A percentile compares a stretch with the other conserved stretches of the same genome.
phyloP scores from a whole-genome alignment of 768 basidiomycete genomes.

The Leucogyrophana mollusca region DNA sequence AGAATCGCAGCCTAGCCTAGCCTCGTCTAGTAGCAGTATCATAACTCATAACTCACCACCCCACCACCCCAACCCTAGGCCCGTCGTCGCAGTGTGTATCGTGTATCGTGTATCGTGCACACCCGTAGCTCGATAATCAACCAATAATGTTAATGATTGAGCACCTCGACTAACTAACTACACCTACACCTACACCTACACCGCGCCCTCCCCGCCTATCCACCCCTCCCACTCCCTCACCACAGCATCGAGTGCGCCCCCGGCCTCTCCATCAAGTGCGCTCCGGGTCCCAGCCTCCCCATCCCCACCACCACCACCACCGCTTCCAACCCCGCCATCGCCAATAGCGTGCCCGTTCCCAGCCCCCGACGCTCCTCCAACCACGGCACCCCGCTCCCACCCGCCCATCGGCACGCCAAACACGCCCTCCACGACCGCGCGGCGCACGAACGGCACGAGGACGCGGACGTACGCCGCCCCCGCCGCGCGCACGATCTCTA shows the following conservation, averaged over 20 bases:
- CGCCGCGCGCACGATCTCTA: slow-evolving; percentile 42
- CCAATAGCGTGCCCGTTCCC: too few species aligned
- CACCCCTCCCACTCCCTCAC: slow-evolving; percentile 28
- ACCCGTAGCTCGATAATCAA: too few species aligned
- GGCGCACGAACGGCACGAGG: slow-evolving; percentile 68
- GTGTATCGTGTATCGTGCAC: too few species aligned
- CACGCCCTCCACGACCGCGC: slow-evolving; percentile 74
- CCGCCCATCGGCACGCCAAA: slow-evolving; percentile 42
- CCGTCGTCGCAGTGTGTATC: too few species aligned
- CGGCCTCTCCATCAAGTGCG: background rate
- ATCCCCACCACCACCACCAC: background rate
- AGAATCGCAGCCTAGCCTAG: too few species aligned
- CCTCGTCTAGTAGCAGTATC: too few species aligned
- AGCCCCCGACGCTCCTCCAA: background rate
- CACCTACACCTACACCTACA: too few species aligned
- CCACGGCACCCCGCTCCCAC: slow-evolving; percentile 4
- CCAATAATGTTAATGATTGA: too few species aligned
- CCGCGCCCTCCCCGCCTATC: slow-evolving; percentile 11
- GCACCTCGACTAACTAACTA: too few species aligned
- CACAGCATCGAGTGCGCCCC: slow-evolving; percentile 7
- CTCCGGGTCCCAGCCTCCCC: background rate
- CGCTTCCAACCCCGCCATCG: background rate
- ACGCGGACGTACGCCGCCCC: slow-evolving; percentile 59
- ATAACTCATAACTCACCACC: too few species aligned
- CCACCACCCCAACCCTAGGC: too few species aligned